phyloP scores from a whole-genome alignment of 768 basidiomycete genomes.

The Pisolithus microcarpus region DNA sequence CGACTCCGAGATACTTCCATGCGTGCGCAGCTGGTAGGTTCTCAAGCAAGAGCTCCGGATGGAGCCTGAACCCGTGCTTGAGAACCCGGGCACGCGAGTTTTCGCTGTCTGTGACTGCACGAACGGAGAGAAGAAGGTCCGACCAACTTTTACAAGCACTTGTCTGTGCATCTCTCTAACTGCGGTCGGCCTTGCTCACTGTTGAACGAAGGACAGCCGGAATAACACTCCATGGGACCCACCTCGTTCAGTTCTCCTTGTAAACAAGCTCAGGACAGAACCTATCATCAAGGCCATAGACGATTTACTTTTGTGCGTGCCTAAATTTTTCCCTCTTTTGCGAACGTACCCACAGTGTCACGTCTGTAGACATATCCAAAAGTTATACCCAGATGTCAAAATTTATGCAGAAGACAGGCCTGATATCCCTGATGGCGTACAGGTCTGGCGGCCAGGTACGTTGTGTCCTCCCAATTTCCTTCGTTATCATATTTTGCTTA shows the following conservation, averaged over 20 bases:
- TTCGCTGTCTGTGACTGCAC: background rate
- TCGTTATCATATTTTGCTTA: slow-evolving; percentile 1
- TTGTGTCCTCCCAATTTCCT: background rate
- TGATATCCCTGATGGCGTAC: slow-evolving; percentile 57
- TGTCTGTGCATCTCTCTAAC: background rate
- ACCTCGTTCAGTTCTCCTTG: slow-evolving; percentile 63
- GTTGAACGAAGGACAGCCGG: background rate
- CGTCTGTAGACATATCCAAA: slow-evolving; percentile 44
- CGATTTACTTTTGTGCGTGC: slow-evolving; percentile 58
- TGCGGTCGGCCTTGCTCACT: background rate
- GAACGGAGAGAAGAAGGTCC: background rate
- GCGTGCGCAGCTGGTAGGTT: background rate
- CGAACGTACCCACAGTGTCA: slow-evolving; percentile 1
- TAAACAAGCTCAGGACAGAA: slow-evolving; percentile 75
- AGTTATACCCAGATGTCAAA: slow-evolving; percentile 51
- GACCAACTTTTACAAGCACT: background rate
- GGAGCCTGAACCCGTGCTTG: background rate
- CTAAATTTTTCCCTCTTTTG: background rate
- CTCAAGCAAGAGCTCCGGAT: background rate
- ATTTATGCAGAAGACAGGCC: slow-evolving; percentile 61
- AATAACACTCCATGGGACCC: slow-evolving; percentile 15
- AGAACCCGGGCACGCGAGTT: background rate
- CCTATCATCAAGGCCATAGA: slow-evolving; percentile 73
- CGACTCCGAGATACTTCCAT: background rate
- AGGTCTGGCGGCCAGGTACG: slow-evolving; percentile 61